These are phyloP conservation scores for Blakeslea trispora DNA, from an alignment of 371 early-diverging fungal species.

Conservation along the genomic window DNA sequence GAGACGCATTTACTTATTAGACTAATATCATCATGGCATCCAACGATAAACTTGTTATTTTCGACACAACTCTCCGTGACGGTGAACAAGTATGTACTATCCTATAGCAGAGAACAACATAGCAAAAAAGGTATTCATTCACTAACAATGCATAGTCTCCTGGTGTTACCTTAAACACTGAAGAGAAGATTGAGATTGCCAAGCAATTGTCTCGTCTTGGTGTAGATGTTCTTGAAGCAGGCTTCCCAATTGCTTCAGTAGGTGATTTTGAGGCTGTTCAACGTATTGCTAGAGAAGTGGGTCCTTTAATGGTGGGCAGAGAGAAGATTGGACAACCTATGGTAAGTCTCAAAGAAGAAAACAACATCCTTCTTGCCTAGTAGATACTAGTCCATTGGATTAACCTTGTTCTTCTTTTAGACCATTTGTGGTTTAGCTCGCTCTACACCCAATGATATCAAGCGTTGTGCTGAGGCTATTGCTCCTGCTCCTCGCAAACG, in stretches of 20 bases:
- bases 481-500: conserved; percentile 79
- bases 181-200: conserved; percentile 94
- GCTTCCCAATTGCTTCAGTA: conserved; percentile 90
- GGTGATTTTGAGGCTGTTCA: conserved; percentile 97
- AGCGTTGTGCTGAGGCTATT: conserved; percentile 89
- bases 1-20: too few species aligned
- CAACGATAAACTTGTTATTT: conserved; percentile 81
- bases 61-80: conserved; percentile 94
- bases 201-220: conserved; percentile 88
- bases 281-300: conserved; percentile 90
- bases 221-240: conserved; percentile 94
- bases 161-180: conserved; percentile 89
- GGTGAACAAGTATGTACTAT: conserved; percentile 87
- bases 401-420: conserved; percentile 34
- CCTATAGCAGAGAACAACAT: too few species aligned
- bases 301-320: conserved; percentile 80
- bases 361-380: background rate
- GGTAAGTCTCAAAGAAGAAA: conserved; percentile 48
- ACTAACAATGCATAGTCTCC: conserved; percentile 92
- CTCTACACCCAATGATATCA: conserved; percentile 82
- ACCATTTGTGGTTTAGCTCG: conserved; percentile 91
- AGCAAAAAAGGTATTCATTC: too few species aligned
- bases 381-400: background rate
- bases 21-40: conserved; percentile 3
- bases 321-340: conserved; percentile 81